Conservation (phyloP, 2,329 filamentous ascomycete genomes). For the Biscogniauxia marginata region DNA sequence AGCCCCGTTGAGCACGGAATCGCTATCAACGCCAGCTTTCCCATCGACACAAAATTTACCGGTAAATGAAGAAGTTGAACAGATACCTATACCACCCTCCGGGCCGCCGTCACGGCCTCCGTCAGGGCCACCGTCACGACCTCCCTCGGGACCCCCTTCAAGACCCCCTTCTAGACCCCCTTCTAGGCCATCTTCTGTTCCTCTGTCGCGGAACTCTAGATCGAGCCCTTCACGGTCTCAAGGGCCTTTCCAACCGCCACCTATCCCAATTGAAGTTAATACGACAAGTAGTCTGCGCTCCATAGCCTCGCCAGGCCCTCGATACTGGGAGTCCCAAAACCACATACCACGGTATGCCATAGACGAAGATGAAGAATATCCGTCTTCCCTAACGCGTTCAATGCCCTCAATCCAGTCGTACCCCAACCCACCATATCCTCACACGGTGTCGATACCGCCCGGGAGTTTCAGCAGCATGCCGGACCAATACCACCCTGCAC, state of each 20-base stretch:
- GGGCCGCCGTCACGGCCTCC: conserved; percentile 8
- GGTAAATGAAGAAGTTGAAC: conserved; percentile 3
- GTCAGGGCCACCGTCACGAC: conserved; percentile 14
- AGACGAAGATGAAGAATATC: conserved; percentile 16
- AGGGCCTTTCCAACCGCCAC: conserved; percentile 29
- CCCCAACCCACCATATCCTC: conserved; percentile 21
- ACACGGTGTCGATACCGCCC: conserved; percentile 20
- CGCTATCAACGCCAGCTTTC: conserved; percentile 3
- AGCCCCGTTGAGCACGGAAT: conserved; percentile 16
- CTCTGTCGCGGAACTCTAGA: conserved; percentile 16
- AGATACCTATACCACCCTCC: conserved; percentile 12
- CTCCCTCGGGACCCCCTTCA: conserved; percentile 12
- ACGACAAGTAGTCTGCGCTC: conserved; percentile 27
- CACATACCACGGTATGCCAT: conserved; percentile 17
- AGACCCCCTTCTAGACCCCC: conserved; percentile 6
- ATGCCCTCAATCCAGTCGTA: conserved; percentile 16
- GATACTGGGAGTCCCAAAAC: conserved; percentile 7
- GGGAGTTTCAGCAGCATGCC: conserved; percentile 12
- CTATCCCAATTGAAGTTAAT: conserved; percentile 31
- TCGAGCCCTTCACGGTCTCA: conserved; percentile 28
- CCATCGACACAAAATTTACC: background rate
- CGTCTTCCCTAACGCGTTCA: conserved; percentile 14
- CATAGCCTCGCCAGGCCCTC: conserved; percentile 5
- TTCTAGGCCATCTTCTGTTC: conserved; percentile 20
- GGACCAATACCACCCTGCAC: conserved; percentile 20